A percentile compares a stretch with the other conserved stretches of the same genome.
Conservation (phyloP, 2,329 filamentous ascomycete genomes). For the Pseudonectria buxi region DNA sequence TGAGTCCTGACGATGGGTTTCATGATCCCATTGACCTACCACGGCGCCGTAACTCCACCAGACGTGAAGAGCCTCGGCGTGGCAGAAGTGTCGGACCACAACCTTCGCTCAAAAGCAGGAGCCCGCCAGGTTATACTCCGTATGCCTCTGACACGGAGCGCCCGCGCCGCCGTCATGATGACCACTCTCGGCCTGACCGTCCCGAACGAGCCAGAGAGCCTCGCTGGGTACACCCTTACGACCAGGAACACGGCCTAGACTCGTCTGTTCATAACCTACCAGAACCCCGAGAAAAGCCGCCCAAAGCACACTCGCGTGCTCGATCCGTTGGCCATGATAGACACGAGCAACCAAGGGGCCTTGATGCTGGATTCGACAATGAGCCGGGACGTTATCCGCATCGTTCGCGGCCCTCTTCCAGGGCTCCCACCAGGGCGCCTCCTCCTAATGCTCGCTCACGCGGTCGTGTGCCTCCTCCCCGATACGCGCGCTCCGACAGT, state of each 20-base stretch:
- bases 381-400: slow-evolving; percentile 12
- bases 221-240: neutral
- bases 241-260: slow-evolving; percentile 1
- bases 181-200: slow-evolving; percentile 12
- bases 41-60: slow-evolving; percentile 6
- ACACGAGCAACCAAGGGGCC: too few species aligned
- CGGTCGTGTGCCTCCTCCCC: slow-evolving; percentile 7
- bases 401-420: slow-evolving; percentile 10
- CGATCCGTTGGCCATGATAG: neutral
- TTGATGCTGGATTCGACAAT: slow-evolving; percentile 1
- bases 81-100: slow-evolving; percentile 17
- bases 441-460: slow-evolving; percentile 11
- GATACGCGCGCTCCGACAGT: slow-evolving; percentile 6
- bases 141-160: slow-evolving; percentile 13
- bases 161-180: slow-evolving; percentile 12
- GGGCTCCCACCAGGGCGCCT: slow-evolving; percentile 1
- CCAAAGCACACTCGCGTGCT: slow-evolving; percentile 2
- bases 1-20: slow-evolving; percentile 10
- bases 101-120: slow-evolving; percentile 3
- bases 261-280: slow-evolving; percentile 2
- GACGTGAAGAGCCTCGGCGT: slow-evolving; percentile 13
- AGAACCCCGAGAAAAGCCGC: slow-evolving; percentile 3
- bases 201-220: slow-evolving; percentile 6
- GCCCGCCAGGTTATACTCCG: slow-evolving; percentile 10
- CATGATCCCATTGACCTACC: slow-evolving; percentile 10